Evolutionary conservation across 148 eudicot species (phyloP).

Genomic region (Spergularia bocconei): DNA sequence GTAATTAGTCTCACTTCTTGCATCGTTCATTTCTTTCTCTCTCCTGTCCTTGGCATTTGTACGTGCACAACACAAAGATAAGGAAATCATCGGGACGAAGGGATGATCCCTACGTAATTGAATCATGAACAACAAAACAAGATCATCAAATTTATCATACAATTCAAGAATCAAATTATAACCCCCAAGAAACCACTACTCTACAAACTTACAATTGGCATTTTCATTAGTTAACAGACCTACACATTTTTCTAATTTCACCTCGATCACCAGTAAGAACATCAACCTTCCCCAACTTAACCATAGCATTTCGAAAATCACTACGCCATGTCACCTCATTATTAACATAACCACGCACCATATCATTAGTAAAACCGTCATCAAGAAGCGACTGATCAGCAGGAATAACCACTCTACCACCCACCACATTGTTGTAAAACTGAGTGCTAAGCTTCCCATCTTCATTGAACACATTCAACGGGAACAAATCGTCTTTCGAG

Average conservation of each 20-base stretch:
- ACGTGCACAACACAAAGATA: no score
- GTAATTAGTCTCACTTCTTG: no score
- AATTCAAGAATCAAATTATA: no score
- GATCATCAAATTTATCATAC: no score
- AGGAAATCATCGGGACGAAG: no score
- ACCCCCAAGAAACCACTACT: no score
- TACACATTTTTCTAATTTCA: conserved; percentile 36
- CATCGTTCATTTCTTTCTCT: no score
- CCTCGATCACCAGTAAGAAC: conserved; percentile 37
- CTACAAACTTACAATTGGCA: no score
- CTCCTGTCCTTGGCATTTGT: no score
- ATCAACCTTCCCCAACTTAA: conserved; percentile 32
- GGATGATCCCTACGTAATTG: no score
- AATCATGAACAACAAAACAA: no score
- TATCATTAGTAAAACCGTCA: conserved; percentile 8
- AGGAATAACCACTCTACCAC: conserved; percentile 19
- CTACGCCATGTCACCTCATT: conserved; percentile 7
- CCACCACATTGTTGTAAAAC: conserved; percentile 24
- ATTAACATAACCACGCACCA: conserved; percentile 24
- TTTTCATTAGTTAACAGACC: conserved; percentile 27
- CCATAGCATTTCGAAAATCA: conserved; percentile 32
- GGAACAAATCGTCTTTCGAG: background rate
- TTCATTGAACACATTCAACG: background rate
- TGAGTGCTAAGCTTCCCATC: conserved; percentile 6
- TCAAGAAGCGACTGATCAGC: conserved; percentile 27